Evolutionary conservation across 1,139 yeast species (phyloP), one percentile per base, ranked within the genome.

Genomic region (Sugiyamaella xylanicola): DNA sequence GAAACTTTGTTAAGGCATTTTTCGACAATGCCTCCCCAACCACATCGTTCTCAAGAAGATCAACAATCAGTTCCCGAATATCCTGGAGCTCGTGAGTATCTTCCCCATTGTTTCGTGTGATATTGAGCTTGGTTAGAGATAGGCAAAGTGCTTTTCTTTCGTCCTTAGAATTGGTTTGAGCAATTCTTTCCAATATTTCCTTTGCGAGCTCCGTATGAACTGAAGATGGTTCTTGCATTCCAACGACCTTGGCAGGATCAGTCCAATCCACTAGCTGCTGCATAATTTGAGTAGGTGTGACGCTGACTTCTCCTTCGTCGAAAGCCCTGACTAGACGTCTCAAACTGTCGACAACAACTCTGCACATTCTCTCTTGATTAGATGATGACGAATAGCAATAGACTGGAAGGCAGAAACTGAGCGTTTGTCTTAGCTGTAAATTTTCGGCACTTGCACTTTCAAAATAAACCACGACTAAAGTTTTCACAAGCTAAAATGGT

Each of bases 331-430:
- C 79, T 58, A 87, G 71, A 61, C 95, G 76, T 55, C 77, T 75
- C 44, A 90, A 71, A 5, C 88, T 82, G 68, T 87, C 95, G 1
- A 86, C 84, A 19, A 85, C 84, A 16, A 86, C 78, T 20, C 81
- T 74, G 4, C 86, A 81, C 66, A 92, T 74, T 59, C 85, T 77
- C 50, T 78, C 77, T 69, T 91, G 97, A 69, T 91, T 96, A 25
- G 75, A 76, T 0, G 79, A 74, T 62, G 87, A 92, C 41, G 97
- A 87, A 67, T 83, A 88, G 36, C 95, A 86, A 68, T 89, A 91
- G 0, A 89, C 96, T 0, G 98, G 98, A 39, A 93, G 78, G 67
- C 97, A 91, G 68, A 89, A 91, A 9, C 95, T 84, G 58, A 92
- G 81, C 1, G 89, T 87, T 71, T 93, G 98, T 55, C 86, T 79